Conservation (phyloP, 805 yeast species). For the Kluyveromyces lactis region DNA sequence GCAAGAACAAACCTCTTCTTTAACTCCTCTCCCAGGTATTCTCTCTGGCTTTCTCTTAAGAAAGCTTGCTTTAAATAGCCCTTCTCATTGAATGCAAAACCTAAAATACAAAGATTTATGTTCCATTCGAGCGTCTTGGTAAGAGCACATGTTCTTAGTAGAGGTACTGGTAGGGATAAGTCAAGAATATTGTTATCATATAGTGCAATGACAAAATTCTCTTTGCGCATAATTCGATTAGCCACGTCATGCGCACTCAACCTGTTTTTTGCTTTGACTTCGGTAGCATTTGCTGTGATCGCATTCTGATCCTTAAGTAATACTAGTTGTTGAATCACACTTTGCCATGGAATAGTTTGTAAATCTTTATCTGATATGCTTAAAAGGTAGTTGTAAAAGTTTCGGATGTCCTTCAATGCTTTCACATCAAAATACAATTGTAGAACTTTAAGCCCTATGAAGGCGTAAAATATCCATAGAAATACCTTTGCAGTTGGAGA, state of each 20-base stretch:
- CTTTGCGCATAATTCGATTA: constrained; percentile 90
- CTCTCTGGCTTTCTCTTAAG: constrained; percentile 62
- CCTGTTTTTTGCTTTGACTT: constrained; percentile 60
- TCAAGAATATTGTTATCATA: constrained; percentile 71
- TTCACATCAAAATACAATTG: constrained; percentile 57
- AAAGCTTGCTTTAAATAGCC: constrained; percentile 75
- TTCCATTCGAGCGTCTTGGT: constrained; percentile 95
- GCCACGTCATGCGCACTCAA: constrained; percentile 92
- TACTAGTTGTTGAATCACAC: constrained; percentile 70
- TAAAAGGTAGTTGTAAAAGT: constrained; percentile 67
- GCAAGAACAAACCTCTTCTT: constrained; percentile 78
- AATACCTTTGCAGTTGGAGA: constrained; percentile 48
- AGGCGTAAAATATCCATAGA: constrained; percentile 50
- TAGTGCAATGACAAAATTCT: constrained; percentile 86
- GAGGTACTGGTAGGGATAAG: constrained; percentile 49
- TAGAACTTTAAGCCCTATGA: constrained; percentile 42
- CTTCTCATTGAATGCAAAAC: constrained; percentile 71
- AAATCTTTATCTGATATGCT: constrained; percentile 72
- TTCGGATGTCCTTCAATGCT: constrained; percentile 62
- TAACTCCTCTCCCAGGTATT: constrained; percentile 58
- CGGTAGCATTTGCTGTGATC: constrained; percentile 38
- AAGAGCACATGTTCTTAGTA: constrained; percentile 36
- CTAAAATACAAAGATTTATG: constrained; percentile 76
- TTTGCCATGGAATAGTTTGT: constrained; percentile 90
- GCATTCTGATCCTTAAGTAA: constrained; percentile 74